Evolutionary conservation across 2,329 filamentous ascomycete genomes (phyloP), one percentile per base, ranked within the genome.

Genomic region (Coniochaeta sp.): DNA sequence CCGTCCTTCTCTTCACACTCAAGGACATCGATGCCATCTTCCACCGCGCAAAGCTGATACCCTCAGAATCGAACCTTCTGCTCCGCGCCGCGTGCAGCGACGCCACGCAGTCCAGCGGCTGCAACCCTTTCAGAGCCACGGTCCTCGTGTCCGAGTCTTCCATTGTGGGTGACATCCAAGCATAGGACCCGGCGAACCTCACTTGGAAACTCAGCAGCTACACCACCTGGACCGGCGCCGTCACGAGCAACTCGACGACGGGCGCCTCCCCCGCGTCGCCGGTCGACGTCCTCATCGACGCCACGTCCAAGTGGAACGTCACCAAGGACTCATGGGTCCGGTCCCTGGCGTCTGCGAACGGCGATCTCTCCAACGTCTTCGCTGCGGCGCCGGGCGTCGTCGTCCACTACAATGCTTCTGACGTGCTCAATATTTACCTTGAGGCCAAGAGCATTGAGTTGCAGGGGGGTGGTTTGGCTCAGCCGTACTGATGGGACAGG

Each of bases 1-100:
- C 47, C n/a, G 24, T 52, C 22, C 47, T 52, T 5, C 63, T 61
- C 17, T 77, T 76, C 64, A 77, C 78, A 74, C 63, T 68, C 59
- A 79, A 78, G 65, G 78, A 77, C 66, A 74, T 79, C 60, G 76
- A 78, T 58, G 74, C 76, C 1, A 74, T 78, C 40, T 74, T 77
- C 44, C 69, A 28, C 22, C 47, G 16, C 14, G 17, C 22, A 6
- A 14, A 28, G 24, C 9, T 52, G 26, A 30, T 30, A 16, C 26
- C 47, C 12, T 52, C 47, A 1, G 24, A 7, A 28, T 52, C 47
- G 14, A 52, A 52, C 26, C 4, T 52, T 9, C 26, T 52, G 10
- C 47, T 52, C 14, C 47, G 30, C 5, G 12, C 24, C 4, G 47
- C 47, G 12, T 52, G 47, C 26, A 30, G 14, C 14, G 24, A 3